Percentiles rank a stretch among this genome's conserved stretches.
These are phyloP conservation scores for Blastocystis sp. DNA, from an alignment of 352 stramenopile species.

Conservation along the genomic window DNA sequence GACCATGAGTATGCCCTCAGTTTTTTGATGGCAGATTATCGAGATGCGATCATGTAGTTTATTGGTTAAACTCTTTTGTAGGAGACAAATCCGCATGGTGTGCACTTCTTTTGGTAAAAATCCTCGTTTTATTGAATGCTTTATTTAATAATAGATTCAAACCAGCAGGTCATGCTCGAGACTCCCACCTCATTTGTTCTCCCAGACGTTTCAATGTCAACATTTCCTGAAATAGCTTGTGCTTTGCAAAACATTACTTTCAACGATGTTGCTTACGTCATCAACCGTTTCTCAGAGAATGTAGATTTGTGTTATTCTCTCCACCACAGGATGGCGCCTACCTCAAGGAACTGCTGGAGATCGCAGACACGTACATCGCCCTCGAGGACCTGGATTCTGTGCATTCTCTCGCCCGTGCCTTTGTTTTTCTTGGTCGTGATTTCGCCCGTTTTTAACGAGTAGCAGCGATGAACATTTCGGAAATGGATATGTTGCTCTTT, in stretches of 20 bases:
- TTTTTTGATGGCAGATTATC: constrained; percentile 18
- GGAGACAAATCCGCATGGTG: background rate
- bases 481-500: background rate
- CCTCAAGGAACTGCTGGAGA: background rate
- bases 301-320: background rate
- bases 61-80: background rate
- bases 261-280: background rate
- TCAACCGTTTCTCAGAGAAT: background rate
- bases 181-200: background rate
- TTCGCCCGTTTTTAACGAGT: background rate
- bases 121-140: background rate
- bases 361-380: background rate
- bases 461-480: background rate
- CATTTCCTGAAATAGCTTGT: background rate
- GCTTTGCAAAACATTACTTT: background rate
- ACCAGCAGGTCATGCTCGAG: background rate
- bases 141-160: background rate
- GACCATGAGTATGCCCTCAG: constrained; percentile 34
- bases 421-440: background rate
- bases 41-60: background rate
- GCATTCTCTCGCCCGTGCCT: background rate
- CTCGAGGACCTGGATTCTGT: constrained; percentile 7
- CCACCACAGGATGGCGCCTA: background rate
- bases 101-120: background rate
- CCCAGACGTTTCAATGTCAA: constrained; percentile 5